Conservation (phyloP, 805 yeast species). For the Starmerella bacillaris region DNA sequence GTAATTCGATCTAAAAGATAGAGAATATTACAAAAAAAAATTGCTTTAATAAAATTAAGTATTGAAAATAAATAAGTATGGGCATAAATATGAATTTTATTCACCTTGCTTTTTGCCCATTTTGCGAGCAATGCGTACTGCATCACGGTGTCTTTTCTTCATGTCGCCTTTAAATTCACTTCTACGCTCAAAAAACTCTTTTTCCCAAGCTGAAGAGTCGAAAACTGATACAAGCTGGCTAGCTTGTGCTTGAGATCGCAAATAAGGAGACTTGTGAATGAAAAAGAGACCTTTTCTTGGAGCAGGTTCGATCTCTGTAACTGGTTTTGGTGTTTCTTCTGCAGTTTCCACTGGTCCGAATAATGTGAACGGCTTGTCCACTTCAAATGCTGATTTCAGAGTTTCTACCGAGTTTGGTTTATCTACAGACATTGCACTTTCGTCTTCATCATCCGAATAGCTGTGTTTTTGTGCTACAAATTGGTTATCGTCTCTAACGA, state of each 20-base stretch:
- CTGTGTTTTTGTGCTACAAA: background rate
- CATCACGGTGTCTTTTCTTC: conserved; percentile 60
- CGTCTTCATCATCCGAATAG: conserved; percentile 14
- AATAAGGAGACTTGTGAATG: conserved; percentile 70
- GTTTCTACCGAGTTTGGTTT: conserved; percentile 32
- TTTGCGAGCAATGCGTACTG: conserved; percentile 5
- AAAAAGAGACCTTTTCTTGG: conserved; percentile 45
- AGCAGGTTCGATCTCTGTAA: conserved; percentile 17
- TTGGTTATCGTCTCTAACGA: conserved; percentile 19
- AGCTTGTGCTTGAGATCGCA: conserved; percentile 68
- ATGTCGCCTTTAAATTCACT: conserved; percentile 64
- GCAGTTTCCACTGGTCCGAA: conserved; percentile 28
- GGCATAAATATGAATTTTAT: no score
- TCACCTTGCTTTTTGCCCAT: conserved; percentile 12
- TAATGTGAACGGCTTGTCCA: conserved; percentile 27
- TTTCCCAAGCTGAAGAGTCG: conserved; percentile 38
- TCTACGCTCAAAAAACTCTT: conserved; percentile 67
- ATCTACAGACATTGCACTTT: conserved; percentile 1
- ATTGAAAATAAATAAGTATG: no score
- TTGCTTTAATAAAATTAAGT: background rate
- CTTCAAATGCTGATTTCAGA: conserved; percentile 42
- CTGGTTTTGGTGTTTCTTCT: conserved; percentile 27
- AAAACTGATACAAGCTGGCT: conserved; percentile 30
- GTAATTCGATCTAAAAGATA: background rate
- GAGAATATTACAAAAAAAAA: background rate